Percentiles rank a stretch among this genome's conserved stretches.
phyloP scores from a whole-genome alignment of 2,329 filamentous ascomycete species.

The Xylaria multiplex region DNA sequence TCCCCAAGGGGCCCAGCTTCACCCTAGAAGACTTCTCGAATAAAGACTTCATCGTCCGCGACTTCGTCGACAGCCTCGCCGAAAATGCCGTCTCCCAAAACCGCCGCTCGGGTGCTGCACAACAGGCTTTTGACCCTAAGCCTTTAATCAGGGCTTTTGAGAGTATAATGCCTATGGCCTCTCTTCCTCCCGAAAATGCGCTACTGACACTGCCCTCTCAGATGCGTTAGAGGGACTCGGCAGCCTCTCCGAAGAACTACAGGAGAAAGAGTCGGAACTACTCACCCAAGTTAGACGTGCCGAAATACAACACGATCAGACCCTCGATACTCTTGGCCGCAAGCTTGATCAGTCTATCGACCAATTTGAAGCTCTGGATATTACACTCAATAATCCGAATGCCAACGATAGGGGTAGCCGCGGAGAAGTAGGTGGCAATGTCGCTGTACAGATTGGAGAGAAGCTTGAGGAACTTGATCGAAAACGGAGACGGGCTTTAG shows the following conservation, averaged over 20 bases:
- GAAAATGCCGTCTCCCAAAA: conserved; percentile 82
- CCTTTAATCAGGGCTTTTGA: conserved; percentile 97
- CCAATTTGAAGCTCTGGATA: conserved; percentile 89
- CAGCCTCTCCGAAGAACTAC: conserved; percentile 81
- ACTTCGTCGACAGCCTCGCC: conserved; percentile 94
- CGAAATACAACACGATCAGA: conserved; percentile 91
- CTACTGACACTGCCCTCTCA: conserved; percentile 51
- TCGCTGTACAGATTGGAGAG: conserved; percentile 94
- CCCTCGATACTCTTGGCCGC: conserved; percentile 83
- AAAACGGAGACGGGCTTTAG: conserved; percentile 87
- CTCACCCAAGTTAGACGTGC: conserved; percentile 89
- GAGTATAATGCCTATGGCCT: conserved; percentile 54
- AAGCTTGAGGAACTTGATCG: conserved; percentile 92
- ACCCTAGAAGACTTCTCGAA: conserved; percentile 87
- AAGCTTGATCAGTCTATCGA: conserved; percentile 93
- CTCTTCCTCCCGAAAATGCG: conserved; percentile 16
- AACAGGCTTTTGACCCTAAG: conserved; percentile 87
- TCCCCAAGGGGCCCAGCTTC: conserved; percentile 83
- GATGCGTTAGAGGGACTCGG: conserved; percentile 75
- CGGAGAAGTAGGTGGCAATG: conserved; percentile 76
- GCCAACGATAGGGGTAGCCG: conserved; percentile 58
- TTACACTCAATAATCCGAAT: conserved; percentile 75
- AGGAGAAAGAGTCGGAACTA: conserved; percentile 89
- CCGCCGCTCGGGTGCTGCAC: conserved; percentile 77
- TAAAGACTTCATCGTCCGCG: conserved; percentile 96